These are phyloP conservation scores for Periglandula ipomoeae DNA, from an alignment of 2,329 filamentous ascomycete genomes.

Conservation along the genomic window DNA sequence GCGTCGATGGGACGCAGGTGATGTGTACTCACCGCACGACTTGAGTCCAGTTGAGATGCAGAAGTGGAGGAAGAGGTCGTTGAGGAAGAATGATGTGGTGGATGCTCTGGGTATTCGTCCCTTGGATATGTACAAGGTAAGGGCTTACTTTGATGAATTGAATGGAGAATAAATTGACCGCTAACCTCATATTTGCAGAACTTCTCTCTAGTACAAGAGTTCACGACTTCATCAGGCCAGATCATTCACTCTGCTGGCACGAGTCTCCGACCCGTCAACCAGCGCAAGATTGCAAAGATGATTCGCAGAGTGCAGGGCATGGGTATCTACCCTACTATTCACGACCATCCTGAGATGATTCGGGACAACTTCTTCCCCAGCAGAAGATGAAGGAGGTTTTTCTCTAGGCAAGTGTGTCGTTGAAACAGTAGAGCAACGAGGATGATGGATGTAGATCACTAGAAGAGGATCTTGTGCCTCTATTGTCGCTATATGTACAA, in stretches of 20 bases:
- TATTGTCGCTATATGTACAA: conserved; percentile 23
- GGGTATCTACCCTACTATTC: conserved; percentile 84
- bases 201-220: conserved; percentile 84
- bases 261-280: conserved; percentile 78
- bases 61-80: conserved; percentile 62
- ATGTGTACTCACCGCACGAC: conserved; percentile 88
- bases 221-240: conserved; percentile 72
- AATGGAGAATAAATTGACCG: background rate
- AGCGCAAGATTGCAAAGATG: conserved; percentile 87
- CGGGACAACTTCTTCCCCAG: conserved; percentile 27
- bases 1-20: conserved; percentile 66
- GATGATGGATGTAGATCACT: background rate
- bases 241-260: conserved; percentile 72
- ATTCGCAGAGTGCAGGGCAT: conserved; percentile 81
- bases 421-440: no score
- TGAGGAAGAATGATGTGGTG: conserved; percentile 60
- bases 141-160: background rate
- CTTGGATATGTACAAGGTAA: conserved; percentile 76
- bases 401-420: no score
- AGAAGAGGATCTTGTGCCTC: background rate
- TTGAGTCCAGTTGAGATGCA: conserved; percentile 66
- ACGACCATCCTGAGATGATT: conserved; percentile 79
- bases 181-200: conserved; percentile 48
- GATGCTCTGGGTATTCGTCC: conserved; percentile 75
- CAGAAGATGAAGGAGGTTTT: background rate